Evolutionary conservation across 2,329 filamentous ascomycete species (phyloP), one percentile per base, ranked within the genome.

Genomic region (Trichoderma endophyticum): DNA sequence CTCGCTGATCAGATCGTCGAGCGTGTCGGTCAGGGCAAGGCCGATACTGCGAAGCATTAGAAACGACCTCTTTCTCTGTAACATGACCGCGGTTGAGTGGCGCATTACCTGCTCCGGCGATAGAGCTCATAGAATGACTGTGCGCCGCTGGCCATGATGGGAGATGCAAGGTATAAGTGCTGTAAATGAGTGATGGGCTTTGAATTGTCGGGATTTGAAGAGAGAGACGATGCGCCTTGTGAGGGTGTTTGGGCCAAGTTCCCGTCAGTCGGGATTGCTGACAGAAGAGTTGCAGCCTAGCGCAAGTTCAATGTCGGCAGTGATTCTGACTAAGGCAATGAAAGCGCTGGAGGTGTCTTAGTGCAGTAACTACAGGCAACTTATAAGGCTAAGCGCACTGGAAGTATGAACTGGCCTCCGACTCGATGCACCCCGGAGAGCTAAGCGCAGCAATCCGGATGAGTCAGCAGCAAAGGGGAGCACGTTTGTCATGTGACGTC

Each of bases 1-100:
- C 77, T 95, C 92, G 80, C 93, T 95, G 83, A 99, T 98, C 76
- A 99, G 87, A 79, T 97, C 94, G 84, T 99, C 96, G 78, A 99
- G 94, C 70, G 95, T 97, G 84, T 99, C 97, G 70, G 95, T 98
- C 78, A 99, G 88, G 72, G 95, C 92, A 79, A 94, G 88, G 77
- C 96, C 96, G 85, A 99, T 94, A 84, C 96, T 99, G 82, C 73
- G 71, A 74, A 75, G 70, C 61, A 48, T 67, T 68, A 73, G 71
- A 24, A 34, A 66, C 36, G 28, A 26, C 21, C 7, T 28, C 14
- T 34, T 14, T 28, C 18, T 28, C 24, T 54, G 56, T 43, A 28
- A 12, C 39, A 30, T 28, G 51, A 34, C n/a, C 15, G 21, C 36
- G 51, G 39, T 62, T 93, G 34, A 24, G 57, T 26, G 54, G 68